Conservation (phyloP, 441 rosid genomes). For the Macaranga tanarius region DNA sequence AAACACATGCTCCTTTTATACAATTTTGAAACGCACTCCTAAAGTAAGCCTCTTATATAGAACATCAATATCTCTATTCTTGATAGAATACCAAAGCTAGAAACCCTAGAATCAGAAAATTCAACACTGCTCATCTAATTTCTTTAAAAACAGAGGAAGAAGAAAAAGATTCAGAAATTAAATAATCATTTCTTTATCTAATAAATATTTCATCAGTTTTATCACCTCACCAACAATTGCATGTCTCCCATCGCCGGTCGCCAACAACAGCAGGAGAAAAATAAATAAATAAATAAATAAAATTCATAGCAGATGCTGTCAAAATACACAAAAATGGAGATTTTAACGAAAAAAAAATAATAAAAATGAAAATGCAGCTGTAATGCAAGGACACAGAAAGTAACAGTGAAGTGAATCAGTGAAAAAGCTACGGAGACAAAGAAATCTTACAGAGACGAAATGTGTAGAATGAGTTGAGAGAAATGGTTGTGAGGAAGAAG, state of each 20-base stretch:
- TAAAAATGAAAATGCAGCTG: background rate
- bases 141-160: background rate
- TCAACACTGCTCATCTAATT: background rate
- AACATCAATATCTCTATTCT: too few relatives aligned
- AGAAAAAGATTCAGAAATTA: background rate
- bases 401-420: too few relatives aligned
- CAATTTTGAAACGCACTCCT: background rate
- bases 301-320: background rate
- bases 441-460: too few relatives aligned
- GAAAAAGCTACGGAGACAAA: too few relatives aligned
- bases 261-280: background rate
- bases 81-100: background rate
- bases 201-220: background rate
- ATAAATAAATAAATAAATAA: background rate
- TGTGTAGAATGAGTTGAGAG: too few relatives aligned
- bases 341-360: background rate
- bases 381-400: too few relatives aligned
- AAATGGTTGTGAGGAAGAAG: too few relatives aligned
- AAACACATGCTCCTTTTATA: background rate
- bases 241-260: background rate
- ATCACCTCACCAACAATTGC: slow-evolving; percentile 1
- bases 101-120: background rate
- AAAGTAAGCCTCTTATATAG: background rate
- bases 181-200: background rate
- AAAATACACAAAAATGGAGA: background rate